A percentile compares a stretch with the other conserved stretches of the same genome.
phyloP scores from a whole-genome alignment of 2,329 filamentous ascomycete species.

The Hypoxylon sp. region DNA sequence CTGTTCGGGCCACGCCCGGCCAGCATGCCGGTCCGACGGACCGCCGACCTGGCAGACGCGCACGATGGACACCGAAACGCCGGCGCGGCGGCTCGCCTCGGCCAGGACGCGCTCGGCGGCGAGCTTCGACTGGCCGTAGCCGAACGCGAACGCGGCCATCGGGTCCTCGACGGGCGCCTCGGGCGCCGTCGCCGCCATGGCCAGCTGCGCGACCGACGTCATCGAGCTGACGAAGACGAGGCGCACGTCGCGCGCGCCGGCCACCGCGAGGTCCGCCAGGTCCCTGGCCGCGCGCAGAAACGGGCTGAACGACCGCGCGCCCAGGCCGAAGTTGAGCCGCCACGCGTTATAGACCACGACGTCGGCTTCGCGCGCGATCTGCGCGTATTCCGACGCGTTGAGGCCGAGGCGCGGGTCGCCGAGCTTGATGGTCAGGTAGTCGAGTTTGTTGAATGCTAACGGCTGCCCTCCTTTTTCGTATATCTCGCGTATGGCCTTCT shows the following conservation, averaged over 20 bases:
- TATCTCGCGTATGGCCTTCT: neutral
- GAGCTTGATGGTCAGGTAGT: too few relatives aligned
- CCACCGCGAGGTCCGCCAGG: constrained; percentile 13
- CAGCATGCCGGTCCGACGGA: neutral
- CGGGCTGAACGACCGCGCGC: constrained; percentile 24
- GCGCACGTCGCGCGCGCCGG: constrained; percentile 1
- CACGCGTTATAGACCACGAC: constrained; percentile 33
- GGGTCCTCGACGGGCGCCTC: constrained; percentile 16
- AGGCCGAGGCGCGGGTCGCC: too few relatives aligned
- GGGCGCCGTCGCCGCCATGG: neutral
- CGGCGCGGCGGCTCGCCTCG: constrained; percentile 3
- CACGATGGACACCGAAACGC: constrained; percentile 31
- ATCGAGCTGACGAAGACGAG: constrained; percentile 39
- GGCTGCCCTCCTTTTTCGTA: too few relatives aligned
- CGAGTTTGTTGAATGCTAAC: too few relatives aligned
- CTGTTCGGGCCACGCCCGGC: constrained; percentile 33
- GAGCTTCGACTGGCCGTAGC: constrained; percentile 39
- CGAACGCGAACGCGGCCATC: constrained; percentile 20
- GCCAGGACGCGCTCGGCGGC: constrained; percentile 33
- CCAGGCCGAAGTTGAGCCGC: constrained; percentile 33
- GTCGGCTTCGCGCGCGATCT: constrained; percentile 12
- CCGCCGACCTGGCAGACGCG: constrained; percentile 37
- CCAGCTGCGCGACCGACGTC: constrained; percentile 3
- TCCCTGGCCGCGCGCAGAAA: constrained; percentile 14
- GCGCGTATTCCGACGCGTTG: neutral